Evolutionary conservation across 352 stramenopile genomes (phyloP).

Genomic region (Phytophthora kernoviae): DNA sequence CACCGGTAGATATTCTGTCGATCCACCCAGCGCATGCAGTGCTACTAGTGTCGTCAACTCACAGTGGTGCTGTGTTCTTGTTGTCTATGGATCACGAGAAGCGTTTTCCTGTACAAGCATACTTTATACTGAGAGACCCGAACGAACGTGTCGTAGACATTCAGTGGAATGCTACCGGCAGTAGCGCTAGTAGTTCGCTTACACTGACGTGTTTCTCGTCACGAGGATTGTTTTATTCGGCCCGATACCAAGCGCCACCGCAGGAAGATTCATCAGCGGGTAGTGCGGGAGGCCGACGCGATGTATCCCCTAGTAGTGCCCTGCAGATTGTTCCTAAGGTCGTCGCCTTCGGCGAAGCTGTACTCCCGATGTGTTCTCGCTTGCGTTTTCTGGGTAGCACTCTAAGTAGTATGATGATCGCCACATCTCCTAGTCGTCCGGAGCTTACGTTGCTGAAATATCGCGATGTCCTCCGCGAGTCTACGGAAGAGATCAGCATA

Average conservation of each 20-base stretch:
- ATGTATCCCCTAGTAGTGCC: slow-evolving; percentile 17
- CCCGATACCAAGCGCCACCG: slow-evolving; percentile 36
- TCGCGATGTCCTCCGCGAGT: slow-evolving; percentile 51
- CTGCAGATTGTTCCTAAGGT: slow-evolving; percentile 45
- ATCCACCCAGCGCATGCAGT: slow-evolving; percentile 67
- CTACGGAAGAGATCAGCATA: slow-evolving; percentile 52
- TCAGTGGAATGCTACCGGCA: slow-evolving; percentile 49
- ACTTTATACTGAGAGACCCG: slow-evolving; percentile 41
- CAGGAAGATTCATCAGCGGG: slow-evolving; percentile 23
- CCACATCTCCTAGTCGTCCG: slow-evolving; percentile 32
- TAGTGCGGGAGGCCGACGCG: slow-evolving; percentile 19
- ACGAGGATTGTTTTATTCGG: slow-evolving; percentile 52
- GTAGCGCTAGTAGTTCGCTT: slow-evolving; percentile 37
- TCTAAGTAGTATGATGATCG: slow-evolving; percentile 59
- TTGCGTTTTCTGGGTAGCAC: slow-evolving; percentile 53
- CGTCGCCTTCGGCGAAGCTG: slow-evolving; percentile 50
- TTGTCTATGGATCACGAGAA: slow-evolving; percentile 76
- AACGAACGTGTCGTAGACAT: slow-evolving; percentile 60
- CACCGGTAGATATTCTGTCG: slow-evolving; percentile 57
- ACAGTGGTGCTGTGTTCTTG: slow-evolving; percentile 48
- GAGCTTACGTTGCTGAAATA: slow-evolving; percentile 65
- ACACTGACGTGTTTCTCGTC: slow-evolving; percentile 66
- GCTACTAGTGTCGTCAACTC: slow-evolving; percentile 58
- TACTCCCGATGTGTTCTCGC: slow-evolving; percentile 39
- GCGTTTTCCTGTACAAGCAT: slow-evolving; percentile 66